Evolutionary conservation across 2,329 filamentous ascomycete species (phyloP).

Genomic region (Ophiostoma quercus): DNA sequence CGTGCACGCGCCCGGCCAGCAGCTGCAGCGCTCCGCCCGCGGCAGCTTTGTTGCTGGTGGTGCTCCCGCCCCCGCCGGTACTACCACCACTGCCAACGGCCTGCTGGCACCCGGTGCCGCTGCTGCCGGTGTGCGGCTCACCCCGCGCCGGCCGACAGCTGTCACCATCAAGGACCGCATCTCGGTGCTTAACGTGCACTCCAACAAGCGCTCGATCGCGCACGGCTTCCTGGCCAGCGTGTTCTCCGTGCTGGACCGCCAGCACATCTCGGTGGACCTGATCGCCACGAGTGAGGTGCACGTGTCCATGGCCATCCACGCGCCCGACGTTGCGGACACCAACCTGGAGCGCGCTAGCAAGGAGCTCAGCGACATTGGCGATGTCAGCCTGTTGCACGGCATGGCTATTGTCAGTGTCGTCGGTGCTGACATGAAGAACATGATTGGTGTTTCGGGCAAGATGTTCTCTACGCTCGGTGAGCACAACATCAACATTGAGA

Average conservation of each 20-base stretch:
- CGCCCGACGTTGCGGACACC: slow-evolving; percentile 55
- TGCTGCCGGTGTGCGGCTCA: slow-evolving; percentile 41
- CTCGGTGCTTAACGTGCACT: slow-evolving; percentile 95
- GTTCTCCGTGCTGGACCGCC: slow-evolving; percentile 82
- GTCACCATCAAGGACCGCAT: slow-evolving; percentile 98
- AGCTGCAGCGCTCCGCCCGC: slow-evolving; percentile 43
- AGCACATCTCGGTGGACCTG: slow-evolving; percentile 85
- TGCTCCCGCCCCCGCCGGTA: slow-evolving; percentile 28
- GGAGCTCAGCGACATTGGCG: slow-evolving; percentile 71
- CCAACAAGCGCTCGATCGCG: slow-evolving; percentile 91
- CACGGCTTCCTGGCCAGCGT: slow-evolving; percentile 95
- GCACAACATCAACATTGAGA: slow-evolving; percentile 94
- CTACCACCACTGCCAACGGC: not conserved
- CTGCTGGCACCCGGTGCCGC: not conserved
- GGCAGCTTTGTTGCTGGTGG: slow-evolving; percentile 20
- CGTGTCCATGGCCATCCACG: slow-evolving; percentile 93
- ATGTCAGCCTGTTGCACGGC: slow-evolving; percentile 80
- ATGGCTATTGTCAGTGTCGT: slow-evolving; percentile 97
- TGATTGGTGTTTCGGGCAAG: slow-evolving; percentile 84
- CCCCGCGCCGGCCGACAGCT: slow-evolving; percentile 72
- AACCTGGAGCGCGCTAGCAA: slow-evolving; percentile 50
- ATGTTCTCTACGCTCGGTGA: slow-evolving; percentile 96
- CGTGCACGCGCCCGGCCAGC: slow-evolving; percentile 49
- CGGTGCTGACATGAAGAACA: slow-evolving; percentile 94
- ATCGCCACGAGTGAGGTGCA: slow-evolving; percentile 97